Evolutionary conservation across 306 rosid genomes (phyloP).

Genomic region (Abrus precatorius): DNA sequence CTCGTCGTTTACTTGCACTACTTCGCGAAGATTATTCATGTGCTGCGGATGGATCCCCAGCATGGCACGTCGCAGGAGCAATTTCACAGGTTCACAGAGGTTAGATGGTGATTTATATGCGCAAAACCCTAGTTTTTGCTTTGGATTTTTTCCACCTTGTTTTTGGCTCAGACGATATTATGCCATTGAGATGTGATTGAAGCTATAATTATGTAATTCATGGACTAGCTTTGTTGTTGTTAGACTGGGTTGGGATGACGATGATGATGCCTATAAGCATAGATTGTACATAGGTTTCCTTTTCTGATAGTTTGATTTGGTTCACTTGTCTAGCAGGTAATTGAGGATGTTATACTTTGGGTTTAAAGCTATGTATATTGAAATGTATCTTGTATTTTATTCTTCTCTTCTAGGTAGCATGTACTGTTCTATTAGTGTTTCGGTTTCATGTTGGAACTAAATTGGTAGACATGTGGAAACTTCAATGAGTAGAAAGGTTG

Average conservation of each 20-base stretch:
- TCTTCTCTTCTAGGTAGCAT: not conserved
- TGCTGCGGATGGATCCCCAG: slow-evolving; percentile 47
- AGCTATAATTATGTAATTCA: slow-evolving; percentile 33
- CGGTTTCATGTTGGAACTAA: slow-evolving; percentile 3
- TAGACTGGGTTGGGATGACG: slow-evolving; percentile 24
- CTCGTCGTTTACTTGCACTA: slow-evolving; percentile 91
- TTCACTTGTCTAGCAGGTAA: slow-evolving; percentile 13
- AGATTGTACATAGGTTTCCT: not conserved
- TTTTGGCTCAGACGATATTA: not conserved
- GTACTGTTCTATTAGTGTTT: slow-evolving; percentile 30
- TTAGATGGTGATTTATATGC: slow-evolving; percentile 54
- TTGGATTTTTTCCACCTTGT: not conserved
- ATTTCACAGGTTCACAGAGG: slow-evolving; percentile 77
- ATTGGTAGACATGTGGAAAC: not conserved
- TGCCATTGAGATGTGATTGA: slow-evolving; percentile 29
- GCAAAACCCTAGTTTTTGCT: slow-evolving; percentile 50
- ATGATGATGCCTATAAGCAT: slow-evolving; percentile 18
- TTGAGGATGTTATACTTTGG: slow-evolving; percentile 33
- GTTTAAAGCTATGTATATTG: slow-evolving; percentile 10
- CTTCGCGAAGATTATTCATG: slow-evolving; percentile 88
- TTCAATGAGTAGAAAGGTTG: not conserved
- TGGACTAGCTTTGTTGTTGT: slow-evolving; percentile 20
- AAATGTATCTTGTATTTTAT: slow-evolving; percentile 18
- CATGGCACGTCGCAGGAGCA: slow-evolving; percentile 33
- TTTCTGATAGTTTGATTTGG: slow-evolving; percentile 37